Evolutionary conservation across 2,329 filamentous ascomycete genomes (phyloP), one percentile per base, ranked within the genome.

Genomic region (Colletotrichum sp.): DNA sequence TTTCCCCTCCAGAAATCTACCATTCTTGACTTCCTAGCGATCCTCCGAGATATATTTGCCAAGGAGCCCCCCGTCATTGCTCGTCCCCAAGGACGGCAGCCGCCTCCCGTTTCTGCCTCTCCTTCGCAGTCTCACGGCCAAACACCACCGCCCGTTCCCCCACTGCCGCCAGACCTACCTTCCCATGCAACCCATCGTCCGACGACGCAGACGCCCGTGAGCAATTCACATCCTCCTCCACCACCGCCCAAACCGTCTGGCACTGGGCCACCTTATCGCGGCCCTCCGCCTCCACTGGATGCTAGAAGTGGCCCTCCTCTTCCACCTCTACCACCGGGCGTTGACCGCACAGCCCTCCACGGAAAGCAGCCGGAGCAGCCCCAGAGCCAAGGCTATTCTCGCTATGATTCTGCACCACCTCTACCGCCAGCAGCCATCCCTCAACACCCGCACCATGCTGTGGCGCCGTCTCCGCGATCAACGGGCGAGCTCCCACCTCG

Each of bases 61-160:
- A 98, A 98, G 85, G 97, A 99, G 81, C 97, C 97, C 10, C 97
- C 97, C 0, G 95, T 99, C 6, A 92, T 97, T 76, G 92, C 96
- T 39, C 93, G 92, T 79, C 92, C 92, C 78, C 89, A 90, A 80
- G 87, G 89, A 79, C 86, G 86, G 74, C 84, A 78, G 68, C 84
- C 84, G 55, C 80, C 84, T 28, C 81, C 82, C 7, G 21, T 34
- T 60, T 81, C 85, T n/a, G 82, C 84, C 26, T 83, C 64, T n/a
- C 57, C 79, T 72, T 82, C 76, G 71, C 81, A 78, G 65, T 80
- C 78, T 49, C 84, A 82, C 63, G 81, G 76, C 39, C 86, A 81
- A 32, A 86, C 88, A 73, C 92, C 93, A 65, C 94, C 94, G 36
- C 92, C 93, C 15, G 85, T 94, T n/a, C 94, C 94, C 75, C 94